These are phyloP conservation scores for Bromus sterilis DNA, from an alignment of 176 grass and related monocot genomes.

Conservation along the genomic window DNA sequence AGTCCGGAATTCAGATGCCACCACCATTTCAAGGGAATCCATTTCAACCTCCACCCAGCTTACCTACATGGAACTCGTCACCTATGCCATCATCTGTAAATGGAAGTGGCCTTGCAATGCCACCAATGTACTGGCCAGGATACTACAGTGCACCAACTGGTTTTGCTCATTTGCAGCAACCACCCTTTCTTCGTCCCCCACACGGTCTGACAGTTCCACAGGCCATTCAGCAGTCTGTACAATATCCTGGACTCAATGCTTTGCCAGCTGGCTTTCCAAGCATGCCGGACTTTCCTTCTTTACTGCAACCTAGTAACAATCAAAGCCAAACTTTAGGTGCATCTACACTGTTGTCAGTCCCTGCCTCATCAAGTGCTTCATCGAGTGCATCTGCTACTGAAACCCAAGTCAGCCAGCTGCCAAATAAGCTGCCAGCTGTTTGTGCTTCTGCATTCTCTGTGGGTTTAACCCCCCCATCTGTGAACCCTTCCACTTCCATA, in stretches of 20 bases:
- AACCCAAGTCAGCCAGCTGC: slow-evolving; percentile 36
- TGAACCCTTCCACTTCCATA: slow-evolving; percentile 23
- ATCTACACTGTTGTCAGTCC: slow-evolving; percentile 3
- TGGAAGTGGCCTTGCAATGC: slow-evolving; percentile 50
- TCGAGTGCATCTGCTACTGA: slow-evolving; percentile 38
- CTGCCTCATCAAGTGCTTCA: slow-evolving; percentile 37
- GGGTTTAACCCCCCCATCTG: slow-evolving; percentile 30
- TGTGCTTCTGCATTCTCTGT: slow-evolving; percentile 35
- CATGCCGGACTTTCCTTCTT: slow-evolving; percentile 68
- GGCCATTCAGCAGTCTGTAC: slow-evolving; percentile 37
- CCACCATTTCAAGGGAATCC: slow-evolving; percentile 35
- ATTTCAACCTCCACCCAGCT: slow-evolving; percentile 62
- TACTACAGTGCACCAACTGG: slow-evolving; percentile 53
- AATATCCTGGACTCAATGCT: slow-evolving; percentile 54
- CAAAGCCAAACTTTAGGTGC: slow-evolving; percentile 30
- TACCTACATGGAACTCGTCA: slow-evolving; percentile 57
- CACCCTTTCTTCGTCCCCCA: slow-evolving; percentile 46
- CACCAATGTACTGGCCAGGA: slow-evolving; percentile 77
- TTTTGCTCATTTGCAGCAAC: slow-evolving; percentile 58
- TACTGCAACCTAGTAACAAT: slow-evolving; percentile 47
- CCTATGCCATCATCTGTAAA: slow-evolving; percentile 43
- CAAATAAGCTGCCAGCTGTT: slow-evolving; percentile 34
- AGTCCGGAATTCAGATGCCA: slow-evolving; percentile 25
- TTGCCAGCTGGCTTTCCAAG: slow-evolving; percentile 55
- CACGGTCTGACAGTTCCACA: slow-evolving; percentile 49